Conservation (phyloP, 2,329 filamentous ascomycete species). For the Sporothrix sp. region DNA sequence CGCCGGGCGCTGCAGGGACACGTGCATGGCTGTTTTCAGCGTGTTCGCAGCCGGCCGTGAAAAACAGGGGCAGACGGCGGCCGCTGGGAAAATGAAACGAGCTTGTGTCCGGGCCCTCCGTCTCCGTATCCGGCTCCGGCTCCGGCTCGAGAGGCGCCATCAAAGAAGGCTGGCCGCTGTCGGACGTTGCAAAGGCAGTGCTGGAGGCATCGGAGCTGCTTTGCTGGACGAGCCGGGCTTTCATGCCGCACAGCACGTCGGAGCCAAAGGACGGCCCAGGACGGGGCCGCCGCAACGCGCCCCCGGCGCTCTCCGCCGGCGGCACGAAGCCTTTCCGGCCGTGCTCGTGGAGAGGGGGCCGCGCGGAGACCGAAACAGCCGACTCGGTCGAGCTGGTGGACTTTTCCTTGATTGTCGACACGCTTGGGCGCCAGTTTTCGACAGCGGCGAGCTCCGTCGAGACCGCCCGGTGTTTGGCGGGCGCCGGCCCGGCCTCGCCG, state of each 20-base stretch:
- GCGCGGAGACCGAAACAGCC: no score
- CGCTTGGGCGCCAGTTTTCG: constrained; percentile 3
- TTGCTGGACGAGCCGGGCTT: background rate
- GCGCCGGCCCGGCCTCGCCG: background rate
- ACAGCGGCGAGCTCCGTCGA: background rate
- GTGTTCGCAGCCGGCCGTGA: no score
- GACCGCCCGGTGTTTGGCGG: background rate
- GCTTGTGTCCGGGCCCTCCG: no score
- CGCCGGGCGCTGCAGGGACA: no score
- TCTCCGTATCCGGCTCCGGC: no score
- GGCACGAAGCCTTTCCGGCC: no score
- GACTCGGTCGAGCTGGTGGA: background rate
- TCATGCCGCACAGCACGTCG: background rate
- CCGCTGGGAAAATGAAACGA: no score
- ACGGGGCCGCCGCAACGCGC: background rate
- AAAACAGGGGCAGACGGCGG: no score
- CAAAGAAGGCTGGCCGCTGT: background rate
- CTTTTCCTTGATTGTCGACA: background rate
- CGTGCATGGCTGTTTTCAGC: no score
- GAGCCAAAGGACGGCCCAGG: background rate
- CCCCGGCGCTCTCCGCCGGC: background rate
- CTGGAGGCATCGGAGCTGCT: background rate
- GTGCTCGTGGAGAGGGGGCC: no score
- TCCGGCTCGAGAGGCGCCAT: background rate
- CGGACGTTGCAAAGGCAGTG: background rate